Conservation (phyloP, 2,329 filamentous ascomycete genomes). For the Helminthosporium solani region DNA sequence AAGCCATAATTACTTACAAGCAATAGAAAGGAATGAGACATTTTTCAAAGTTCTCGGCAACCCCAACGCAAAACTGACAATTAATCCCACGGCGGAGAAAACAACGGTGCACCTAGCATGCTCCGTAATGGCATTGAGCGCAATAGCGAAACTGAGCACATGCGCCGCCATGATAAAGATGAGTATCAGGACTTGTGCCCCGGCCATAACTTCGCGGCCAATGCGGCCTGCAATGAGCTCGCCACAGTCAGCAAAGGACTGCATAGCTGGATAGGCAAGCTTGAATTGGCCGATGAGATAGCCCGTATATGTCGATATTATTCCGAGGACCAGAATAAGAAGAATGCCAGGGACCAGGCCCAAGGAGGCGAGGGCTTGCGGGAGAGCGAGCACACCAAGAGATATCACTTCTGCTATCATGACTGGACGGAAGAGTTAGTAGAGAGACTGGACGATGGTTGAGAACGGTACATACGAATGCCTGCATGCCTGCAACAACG, state of each 20-base stretch:
- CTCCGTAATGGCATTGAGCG: constrained; percentile 64
- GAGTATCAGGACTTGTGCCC: constrained; percentile 63
- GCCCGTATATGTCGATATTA: constrained; percentile 61
- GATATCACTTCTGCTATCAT: constrained; percentile 63
- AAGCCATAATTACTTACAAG: constrained; percentile 47
- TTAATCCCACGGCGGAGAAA: constrained; percentile 61
- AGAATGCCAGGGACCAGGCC: constrained; percentile 58
- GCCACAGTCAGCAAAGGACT: constrained; percentile 68
- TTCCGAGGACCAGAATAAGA: constrained; percentile 54
- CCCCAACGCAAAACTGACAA: constrained; percentile 55
- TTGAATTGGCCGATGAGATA: constrained; percentile 63
- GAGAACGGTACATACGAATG: neutral
- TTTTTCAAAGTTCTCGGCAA: constrained; percentile 63
- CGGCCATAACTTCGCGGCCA: constrained; percentile 63
- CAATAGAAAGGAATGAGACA: constrained; percentile 62
- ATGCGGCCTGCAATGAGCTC: constrained; percentile 60
- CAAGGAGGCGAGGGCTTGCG: constrained; percentile 53
- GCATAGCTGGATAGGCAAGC: constrained; percentile 57
- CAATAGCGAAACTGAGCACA: constrained; percentile 68
- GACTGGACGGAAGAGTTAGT: constrained; percentile 29
- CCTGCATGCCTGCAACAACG: neutral
- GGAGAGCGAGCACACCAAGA: constrained; percentile 58
- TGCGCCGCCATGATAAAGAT: constrained; percentile 72
- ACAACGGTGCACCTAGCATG: constrained; percentile 64
- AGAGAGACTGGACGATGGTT: neutral